phyloP scores from a whole-genome alignment of 768 basidiomycete species.

The Coprinellus micaceus region DNA sequence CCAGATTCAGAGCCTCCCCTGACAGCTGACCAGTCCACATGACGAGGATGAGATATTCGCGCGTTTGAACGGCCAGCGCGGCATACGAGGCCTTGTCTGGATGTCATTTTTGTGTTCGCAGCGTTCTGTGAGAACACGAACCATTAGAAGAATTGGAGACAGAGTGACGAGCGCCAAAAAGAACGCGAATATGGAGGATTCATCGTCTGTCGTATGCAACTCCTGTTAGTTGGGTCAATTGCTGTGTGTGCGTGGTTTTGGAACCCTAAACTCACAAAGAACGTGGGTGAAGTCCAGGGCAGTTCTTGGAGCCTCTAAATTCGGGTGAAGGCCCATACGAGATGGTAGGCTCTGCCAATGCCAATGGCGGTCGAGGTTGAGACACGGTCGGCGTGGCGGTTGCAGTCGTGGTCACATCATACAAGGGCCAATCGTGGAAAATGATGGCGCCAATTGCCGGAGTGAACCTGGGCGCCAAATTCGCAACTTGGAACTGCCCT shows the following conservation, averaged over 20 bases:
- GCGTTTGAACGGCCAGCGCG: constrained; percentile 66
- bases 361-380: background rate
- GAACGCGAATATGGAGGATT: constrained; percentile 53
- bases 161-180: constrained; percentile 61
- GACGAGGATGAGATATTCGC: constrained; percentile 73
- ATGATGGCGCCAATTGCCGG: background rate
- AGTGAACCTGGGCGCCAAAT: background rate
- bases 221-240: constrained; percentile 9
- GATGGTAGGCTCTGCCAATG: too few relatives aligned
- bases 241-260: constrained; percentile 5
- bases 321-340: background rate
- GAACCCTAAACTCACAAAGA: constrained; percentile 61
- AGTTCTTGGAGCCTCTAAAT: constrained; percentile 33
- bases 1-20: constrained; percentile 67
- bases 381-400: background rate
- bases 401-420: background rate
- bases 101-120: background rate
- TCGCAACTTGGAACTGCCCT: background rate
- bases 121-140: constrained; percentile 22
- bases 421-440: background rate
- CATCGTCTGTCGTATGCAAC: constrained; percentile 45
- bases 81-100: constrained; percentile 71
- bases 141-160: constrained; percentile 72
- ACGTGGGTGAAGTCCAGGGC: constrained; percentile 68
- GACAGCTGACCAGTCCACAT: constrained; percentile 82